Evolutionary conservation across 2,329 filamentous ascomycete species (phyloP), one percentile per base, ranked within the genome.

Genomic region (Ceratocystiopsis brevicomis): DNA sequence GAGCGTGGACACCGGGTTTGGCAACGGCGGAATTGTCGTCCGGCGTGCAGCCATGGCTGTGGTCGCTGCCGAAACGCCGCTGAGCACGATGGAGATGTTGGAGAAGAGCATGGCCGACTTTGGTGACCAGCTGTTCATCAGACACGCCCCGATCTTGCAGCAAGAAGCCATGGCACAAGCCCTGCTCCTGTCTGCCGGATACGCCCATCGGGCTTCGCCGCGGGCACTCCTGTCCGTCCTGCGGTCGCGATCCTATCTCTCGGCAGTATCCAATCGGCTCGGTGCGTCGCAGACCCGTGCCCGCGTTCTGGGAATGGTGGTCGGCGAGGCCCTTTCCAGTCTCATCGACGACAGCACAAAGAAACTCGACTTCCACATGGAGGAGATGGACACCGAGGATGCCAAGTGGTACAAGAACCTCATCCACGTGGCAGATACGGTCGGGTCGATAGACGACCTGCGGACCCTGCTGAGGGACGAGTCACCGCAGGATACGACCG

Each of bases 91-190:
- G 6, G 62, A 56, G 0, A 62, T 82, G 34, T 56, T 88, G 44
- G 75, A 86, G 52, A 83, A 76, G 53, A 73, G 69, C 40, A 62
- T 94, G 40, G 65, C 65, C 36, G 73, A 80, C 40, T 94, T 96
- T 57, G 83, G 84, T 1, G 87, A 95, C 52, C 75, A 81, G 41
- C 64, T 96, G 12, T 93, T 86, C 53, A 85, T 96, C 51, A 81
- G 76, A 45, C 86, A 96, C 58, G 74, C 81, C 0, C 78, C 87
- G 6, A 73, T 81, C n/a, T 56, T 90, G 36, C 81, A 87, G 53
- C 90, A 98, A 68, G 84, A 96, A 69, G 85, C 77, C 21, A 80
- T 87, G 54, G 73, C 82, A 1, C 84, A 96, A 59, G 69, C 81
- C 8, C 62, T 95, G 3, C 71, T 94, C 0, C 65, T 96, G 3